Conservation (phyloP, 2,329 filamentous ascomycete genomes). For the Xylaria hypoxylon region DNA sequence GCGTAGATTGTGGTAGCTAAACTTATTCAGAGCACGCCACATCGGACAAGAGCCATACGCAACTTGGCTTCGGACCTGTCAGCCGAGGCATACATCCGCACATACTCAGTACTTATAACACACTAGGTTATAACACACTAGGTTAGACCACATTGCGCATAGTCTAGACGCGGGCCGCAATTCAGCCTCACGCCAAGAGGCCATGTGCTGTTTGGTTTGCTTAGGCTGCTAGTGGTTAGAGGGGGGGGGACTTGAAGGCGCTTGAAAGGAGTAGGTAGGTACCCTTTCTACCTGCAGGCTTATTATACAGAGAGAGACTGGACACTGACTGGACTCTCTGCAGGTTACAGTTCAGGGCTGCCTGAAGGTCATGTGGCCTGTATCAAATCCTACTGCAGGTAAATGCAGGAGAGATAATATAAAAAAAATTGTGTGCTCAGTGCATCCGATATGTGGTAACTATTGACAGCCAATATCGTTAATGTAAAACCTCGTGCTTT, state of each 20-base stretch:
- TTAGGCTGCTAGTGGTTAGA: slow-evolving; percentile 6
- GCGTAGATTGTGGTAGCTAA: slow-evolving; percentile 26
- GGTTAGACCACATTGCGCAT: slow-evolving; percentile 23
- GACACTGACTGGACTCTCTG: slow-evolving; percentile 19
- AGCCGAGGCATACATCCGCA: slow-evolving; percentile 29
- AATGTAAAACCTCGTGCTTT: slow-evolving; percentile 36
- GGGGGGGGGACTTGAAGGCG: too few relatives aligned
- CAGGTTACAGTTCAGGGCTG: slow-evolving; percentile 40
- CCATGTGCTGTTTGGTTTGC: neutral
- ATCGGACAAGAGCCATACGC: slow-evolving; percentile 9
- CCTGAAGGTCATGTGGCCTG: slow-evolving; percentile 36
- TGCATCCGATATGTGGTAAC: slow-evolving; percentile 15
- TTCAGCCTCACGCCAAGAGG: slow-evolving; percentile 38
- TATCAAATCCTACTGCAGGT: slow-evolving; percentile 37
- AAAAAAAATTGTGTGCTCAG: slow-evolving; percentile 9
- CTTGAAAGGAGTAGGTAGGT: slow-evolving; percentile 28
- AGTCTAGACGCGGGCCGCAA: slow-evolving; percentile 34
- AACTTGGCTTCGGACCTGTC: slow-evolving; percentile 18
- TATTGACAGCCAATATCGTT: slow-evolving; percentile 31
- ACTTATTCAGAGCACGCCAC: slow-evolving; percentile 32
- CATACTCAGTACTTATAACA: neutral
- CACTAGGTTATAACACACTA: too few relatives aligned
- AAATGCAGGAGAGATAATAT: slow-evolving; percentile 28
- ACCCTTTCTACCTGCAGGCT: slow-evolving; percentile 26
- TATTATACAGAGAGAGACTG: neutral